phyloP scores from a whole-genome alignment of 1,284 basidiomycete genomes.

The Ganoderma sinense region DNA sequence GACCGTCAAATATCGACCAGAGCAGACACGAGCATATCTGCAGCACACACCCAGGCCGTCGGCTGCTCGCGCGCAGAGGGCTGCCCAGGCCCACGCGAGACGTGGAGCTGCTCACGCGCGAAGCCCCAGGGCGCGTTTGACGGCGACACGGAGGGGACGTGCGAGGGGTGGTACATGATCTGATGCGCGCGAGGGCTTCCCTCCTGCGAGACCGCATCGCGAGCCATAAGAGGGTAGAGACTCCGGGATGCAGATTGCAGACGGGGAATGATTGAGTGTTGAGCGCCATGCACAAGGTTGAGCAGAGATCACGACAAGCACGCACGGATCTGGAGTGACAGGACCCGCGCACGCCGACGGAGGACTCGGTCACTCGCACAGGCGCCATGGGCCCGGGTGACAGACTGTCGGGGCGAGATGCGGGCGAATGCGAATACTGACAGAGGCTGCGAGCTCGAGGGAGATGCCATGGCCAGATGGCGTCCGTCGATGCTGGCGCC shows the following conservation, averaged over 20 bases:
- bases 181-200: slow-evolving; percentile 17
- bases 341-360: not conserved
- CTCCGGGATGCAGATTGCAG: slow-evolving; percentile 4
- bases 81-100: not conserved
- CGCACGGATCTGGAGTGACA: slow-evolving; percentile 22
- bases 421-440: not conserved
- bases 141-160: slow-evolving; percentile 15
- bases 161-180: slow-evolving; percentile 21
- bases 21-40: slow-evolving; percentile 19
- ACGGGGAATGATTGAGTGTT: slow-evolving; percentile 5
- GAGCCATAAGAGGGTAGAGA: slow-evolving; percentile 15
- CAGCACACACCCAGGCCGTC: not conserved
- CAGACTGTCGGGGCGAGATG: not conserved
- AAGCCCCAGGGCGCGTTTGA: slow-evolving; percentile 17
- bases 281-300: not conserved
- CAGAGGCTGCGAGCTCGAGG: not conserved
- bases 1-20: slow-evolving; percentile 19
- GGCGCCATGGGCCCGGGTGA: not conserved
- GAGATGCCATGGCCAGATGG: not conserved
- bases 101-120: not conserved
- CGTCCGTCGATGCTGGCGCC: slow-evolving; percentile 11
- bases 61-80: not conserved
- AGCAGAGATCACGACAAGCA: slow-evolving; percentile 19
- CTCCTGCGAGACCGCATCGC: slow-evolving; percentile 9
- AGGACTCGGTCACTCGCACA: slow-evolving; percentile 12